Conservation (phyloP, 2,329 filamentous ascomycete species). For the Aureobasidium sp. region DNA sequence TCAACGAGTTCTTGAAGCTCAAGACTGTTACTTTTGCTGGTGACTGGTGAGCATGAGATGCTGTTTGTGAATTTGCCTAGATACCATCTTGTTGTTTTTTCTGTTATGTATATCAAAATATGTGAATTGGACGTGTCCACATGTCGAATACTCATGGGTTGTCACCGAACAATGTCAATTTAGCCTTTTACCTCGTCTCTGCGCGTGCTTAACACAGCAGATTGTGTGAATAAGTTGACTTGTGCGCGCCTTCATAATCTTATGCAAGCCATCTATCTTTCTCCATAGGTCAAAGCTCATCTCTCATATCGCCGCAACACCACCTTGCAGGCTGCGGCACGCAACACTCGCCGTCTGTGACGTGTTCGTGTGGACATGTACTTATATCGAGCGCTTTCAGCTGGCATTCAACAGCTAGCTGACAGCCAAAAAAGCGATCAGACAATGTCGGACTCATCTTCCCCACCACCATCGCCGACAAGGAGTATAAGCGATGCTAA, state of each 20-base stretch:
- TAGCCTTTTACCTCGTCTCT: not conserved
- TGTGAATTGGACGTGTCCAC: not conserved
- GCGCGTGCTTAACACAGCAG: not conserved
- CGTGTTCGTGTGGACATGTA: not conserved
- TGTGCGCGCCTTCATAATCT: not conserved
- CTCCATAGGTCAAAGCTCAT: not conserved
- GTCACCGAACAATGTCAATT: not conserved
- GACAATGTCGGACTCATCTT: not conserved
- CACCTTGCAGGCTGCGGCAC: conserved; percentile 3
- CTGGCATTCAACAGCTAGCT: not conserved
- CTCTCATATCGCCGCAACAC: not conserved
- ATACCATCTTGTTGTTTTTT: not conserved
- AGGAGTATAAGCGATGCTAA: not conserved
- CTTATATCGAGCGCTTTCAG: not conserved
- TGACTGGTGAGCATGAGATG: not conserved
- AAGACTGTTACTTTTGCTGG: conserved; percentile 26
- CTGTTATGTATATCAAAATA: not conserved
- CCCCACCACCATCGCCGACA: not conserved
- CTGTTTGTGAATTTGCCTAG: not conserved
- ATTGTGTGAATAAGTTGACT: not conserved
- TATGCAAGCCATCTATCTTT: not conserved
- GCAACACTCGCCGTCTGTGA: not conserved
- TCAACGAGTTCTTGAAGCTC: conserved; percentile 27
- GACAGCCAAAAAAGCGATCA: not conserved
- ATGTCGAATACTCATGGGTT: not conserved